Percentiles rank a stretch among this genome's conserved stretches.
Conservation (phyloP, 176 grass and related monocot species). For the Phoenix dactylifera region DNA sequence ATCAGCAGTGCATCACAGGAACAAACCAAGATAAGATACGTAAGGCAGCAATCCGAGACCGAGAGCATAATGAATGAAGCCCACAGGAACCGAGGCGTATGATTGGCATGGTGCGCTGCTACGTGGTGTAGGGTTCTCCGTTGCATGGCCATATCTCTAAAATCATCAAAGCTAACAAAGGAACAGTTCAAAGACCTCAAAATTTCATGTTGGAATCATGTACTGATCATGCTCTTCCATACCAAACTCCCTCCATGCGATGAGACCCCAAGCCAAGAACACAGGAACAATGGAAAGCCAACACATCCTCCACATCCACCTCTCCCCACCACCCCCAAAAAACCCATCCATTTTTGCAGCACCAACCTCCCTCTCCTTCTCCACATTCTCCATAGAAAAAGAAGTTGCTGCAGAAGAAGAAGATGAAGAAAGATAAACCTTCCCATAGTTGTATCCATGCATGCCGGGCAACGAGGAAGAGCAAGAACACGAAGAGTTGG, state of each 20-base stretch:
- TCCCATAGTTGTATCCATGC: too few species aligned
- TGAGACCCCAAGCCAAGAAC: neutral
- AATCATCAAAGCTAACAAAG: too few species aligned
- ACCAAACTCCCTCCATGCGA: neutral
- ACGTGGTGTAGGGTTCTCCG: too few species aligned
- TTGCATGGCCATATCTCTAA: too few species aligned
- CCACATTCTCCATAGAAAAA: neutral
- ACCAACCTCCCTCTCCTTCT: neutral
- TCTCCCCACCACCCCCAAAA: neutral
- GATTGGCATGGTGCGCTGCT: too few species aligned
- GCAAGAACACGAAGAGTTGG: neutral
- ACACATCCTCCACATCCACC: neutral
- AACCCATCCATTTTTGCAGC: neutral
- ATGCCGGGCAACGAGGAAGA: neutral
- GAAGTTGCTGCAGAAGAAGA: constrained; percentile 9
- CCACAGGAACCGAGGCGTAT: too few species aligned
- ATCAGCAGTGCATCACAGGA: too few species aligned
- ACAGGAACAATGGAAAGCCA: neutral
- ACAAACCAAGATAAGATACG: too few species aligned
- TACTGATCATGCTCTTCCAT: neutral
- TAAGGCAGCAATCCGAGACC: too few species aligned
- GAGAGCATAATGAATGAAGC: too few species aligned
- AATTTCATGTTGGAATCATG: constrained; percentile 6
- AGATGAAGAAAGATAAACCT: neutral
- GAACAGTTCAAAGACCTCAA: neutral